Conservation (phyloP, 2,329 filamentous ascomycete species). For the Pestalotiopsis fici region DNA sequence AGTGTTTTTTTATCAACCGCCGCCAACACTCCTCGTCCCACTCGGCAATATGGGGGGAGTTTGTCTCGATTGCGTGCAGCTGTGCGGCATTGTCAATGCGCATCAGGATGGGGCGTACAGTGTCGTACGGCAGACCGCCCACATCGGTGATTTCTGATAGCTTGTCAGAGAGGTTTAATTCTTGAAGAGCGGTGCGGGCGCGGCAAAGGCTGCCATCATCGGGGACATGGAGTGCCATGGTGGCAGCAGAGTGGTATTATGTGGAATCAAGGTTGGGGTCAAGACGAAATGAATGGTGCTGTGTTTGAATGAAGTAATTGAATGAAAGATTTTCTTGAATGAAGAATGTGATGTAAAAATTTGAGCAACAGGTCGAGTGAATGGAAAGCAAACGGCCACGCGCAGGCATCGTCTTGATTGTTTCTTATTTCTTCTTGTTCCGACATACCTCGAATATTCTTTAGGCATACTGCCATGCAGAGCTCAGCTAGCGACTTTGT, state of each 20-base stretch:
- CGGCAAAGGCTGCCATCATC: neutral
- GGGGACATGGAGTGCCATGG: neutral
- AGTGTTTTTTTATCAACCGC: conserved; percentile 75
- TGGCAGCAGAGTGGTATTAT: neutral
- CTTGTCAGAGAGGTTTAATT: conserved; percentile 12
- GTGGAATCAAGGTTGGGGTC: neutral
- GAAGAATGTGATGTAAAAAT: no score
- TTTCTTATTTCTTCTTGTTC: neutral
- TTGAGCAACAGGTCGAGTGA: neutral
- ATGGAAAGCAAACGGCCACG: neutral
- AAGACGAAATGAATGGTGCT: neutral
- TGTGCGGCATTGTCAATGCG: conserved; percentile 74
- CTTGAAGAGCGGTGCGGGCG: neutral
- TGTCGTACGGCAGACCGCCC: conserved; percentile 68
- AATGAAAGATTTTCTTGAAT: neutral
- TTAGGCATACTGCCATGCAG: conserved; percentile 51
- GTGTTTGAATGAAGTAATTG: neutral
- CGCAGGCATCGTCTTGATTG: neutral
- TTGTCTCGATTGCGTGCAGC: conserved; percentile 71
- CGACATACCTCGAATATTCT: conserved; percentile 45
- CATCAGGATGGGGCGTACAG: conserved; percentile 68
- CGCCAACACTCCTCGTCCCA: conserved; percentile 76
- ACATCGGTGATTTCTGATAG: conserved; percentile 62
- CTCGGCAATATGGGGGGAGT: conserved; percentile 74
- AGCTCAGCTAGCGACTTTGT: conserved; percentile 53